A percentile compares a stretch with the other conserved stretches of the same genome.
These are phyloP conservation scores for Firmiana major DNA, from an alignment of 345 rosid species.

Conservation along the genomic window DNA sequence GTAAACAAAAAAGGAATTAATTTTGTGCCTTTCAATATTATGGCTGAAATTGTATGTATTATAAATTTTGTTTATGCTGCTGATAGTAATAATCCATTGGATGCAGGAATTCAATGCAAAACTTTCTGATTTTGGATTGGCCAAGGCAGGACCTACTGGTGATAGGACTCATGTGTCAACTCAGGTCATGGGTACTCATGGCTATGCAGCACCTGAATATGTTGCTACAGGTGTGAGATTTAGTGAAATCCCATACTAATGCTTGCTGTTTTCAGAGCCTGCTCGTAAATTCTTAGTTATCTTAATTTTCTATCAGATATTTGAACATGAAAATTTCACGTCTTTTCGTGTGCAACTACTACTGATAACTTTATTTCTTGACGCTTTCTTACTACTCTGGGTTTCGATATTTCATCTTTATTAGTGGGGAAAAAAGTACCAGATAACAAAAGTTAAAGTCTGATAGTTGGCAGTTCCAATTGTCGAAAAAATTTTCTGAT, in stretches of 20 bases:
- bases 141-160: constrained; percentile 98
- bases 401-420: neutral
- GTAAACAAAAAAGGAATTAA: neutral
- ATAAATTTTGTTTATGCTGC: constrained; percentile 1
- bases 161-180: constrained; percentile 96
- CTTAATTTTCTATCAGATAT: neutral
- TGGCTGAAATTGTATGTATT: neutral
- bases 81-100: constrained; percentile 9
- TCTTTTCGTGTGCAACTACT: neutral
- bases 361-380: neutral
- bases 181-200: constrained; percentile 96
- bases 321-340: neutral
- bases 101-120: constrained; percentile 86
- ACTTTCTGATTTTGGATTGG: constrained; percentile 94
- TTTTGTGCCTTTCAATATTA: neutral
- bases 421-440: neutral
- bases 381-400: neutral
- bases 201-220: constrained; percentile 97
- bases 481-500: neutral
- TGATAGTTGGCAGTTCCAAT: neutral
- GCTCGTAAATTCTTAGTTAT: neutral
- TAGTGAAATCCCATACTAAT: neutral
- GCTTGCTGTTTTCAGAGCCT: neutral
- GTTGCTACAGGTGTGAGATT: constrained; percentile 79
- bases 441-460: neutral